These are phyloP conservation scores for Cercospora berteroae DNA, from an alignment of 2,329 filamentous ascomycete species.

Conservation along the genomic window DNA sequence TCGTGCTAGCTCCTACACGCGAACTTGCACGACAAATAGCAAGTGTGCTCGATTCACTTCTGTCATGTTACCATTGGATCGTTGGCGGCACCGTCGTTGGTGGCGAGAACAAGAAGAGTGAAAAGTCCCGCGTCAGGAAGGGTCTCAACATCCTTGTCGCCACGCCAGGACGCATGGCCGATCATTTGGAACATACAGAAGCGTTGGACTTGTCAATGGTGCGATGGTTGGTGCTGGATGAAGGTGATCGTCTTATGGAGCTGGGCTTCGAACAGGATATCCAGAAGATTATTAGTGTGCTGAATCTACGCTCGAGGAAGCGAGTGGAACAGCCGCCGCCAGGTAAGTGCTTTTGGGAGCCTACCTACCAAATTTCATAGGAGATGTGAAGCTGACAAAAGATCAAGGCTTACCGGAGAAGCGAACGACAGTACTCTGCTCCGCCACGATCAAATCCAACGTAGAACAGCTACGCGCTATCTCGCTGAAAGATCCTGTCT, in stretches of 20 bases:
- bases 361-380: background rate
- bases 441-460: constrained; percentile 96
- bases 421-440: constrained; percentile 85
- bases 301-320: constrained; percentile 65
- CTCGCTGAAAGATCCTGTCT: constrained; percentile 86
- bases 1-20: constrained; percentile 89
- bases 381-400: background rate
- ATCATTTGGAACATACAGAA: constrained; percentile 91
- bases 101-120: constrained; percentile 72
- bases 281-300: constrained; percentile 76
- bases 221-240: constrained; percentile 89
- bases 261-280: constrained; percentile 95
- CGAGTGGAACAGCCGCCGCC: constrained; percentile 60
- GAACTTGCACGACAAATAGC: constrained; percentile 94
- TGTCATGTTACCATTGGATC: constrained; percentile 90
- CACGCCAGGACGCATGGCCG: constrained; percentile 84
- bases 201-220: constrained; percentile 84
- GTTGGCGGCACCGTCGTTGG: constrained; percentile 82
- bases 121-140: constrained; percentile 90
- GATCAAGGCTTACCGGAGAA: constrained; percentile 63
- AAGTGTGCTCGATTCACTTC: constrained; percentile 75
- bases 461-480: constrained; percentile 93
- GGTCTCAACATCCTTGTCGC: constrained; percentile 94
- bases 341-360: background rate
- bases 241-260: constrained; percentile 98